Percentiles rank a stretch among this genome's conserved stretches.
These are phyloP conservation scores for Neospermospora avenae DNA, from an alignment of 2,329 filamentous ascomycete species.

Conservation along the genomic window DNA sequence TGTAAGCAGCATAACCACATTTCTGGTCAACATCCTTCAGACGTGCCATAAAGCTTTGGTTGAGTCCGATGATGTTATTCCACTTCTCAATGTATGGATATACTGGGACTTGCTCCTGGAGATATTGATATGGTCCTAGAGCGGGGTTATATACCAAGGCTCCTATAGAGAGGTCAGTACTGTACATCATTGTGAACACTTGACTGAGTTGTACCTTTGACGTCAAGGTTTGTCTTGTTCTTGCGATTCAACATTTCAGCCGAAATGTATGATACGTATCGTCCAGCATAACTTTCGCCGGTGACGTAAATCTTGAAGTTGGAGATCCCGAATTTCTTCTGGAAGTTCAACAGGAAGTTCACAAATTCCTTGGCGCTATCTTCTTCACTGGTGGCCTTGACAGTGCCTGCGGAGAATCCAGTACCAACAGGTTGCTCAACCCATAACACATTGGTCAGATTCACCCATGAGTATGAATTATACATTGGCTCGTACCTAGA, in stretches of 20 bases:
- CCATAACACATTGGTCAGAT: constrained; percentile 43
- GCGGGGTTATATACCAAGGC: constrained; percentile 27
- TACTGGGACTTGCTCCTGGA: constrained; percentile 34
- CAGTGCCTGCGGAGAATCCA: constrained; percentile 25
- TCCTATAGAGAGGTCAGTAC: constrained; percentile 6
- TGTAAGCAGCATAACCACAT: constrained; percentile 45
- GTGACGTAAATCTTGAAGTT: constrained; percentile 53
- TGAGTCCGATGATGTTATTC: constrained; percentile 43
- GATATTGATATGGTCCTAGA: constrained; percentile 21
- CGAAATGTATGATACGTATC: constrained; percentile 56
- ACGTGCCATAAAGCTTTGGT: constrained; percentile 40
- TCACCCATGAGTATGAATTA: constrained; percentile 30
- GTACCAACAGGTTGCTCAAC: constrained; percentile 46
- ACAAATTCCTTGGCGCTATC: constrained; percentile 45
- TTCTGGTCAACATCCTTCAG: constrained; percentile 40
- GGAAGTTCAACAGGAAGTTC: constrained; percentile 52
- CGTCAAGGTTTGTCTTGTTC: constrained; percentile 45
- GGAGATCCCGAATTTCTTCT: constrained; percentile 51
- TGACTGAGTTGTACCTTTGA: constrained; percentile 42
- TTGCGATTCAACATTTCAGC: constrained; percentile 49
- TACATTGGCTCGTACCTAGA: constrained; percentile 21
- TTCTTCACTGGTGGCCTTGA: constrained; percentile 40
- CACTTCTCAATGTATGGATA: constrained; percentile 39
- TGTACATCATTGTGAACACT: background rate
- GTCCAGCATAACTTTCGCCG: constrained; percentile 52